phyloP scores from a whole-genome alignment of 257 asterid genomes.

The Galeopsis tetrahit region DNA sequence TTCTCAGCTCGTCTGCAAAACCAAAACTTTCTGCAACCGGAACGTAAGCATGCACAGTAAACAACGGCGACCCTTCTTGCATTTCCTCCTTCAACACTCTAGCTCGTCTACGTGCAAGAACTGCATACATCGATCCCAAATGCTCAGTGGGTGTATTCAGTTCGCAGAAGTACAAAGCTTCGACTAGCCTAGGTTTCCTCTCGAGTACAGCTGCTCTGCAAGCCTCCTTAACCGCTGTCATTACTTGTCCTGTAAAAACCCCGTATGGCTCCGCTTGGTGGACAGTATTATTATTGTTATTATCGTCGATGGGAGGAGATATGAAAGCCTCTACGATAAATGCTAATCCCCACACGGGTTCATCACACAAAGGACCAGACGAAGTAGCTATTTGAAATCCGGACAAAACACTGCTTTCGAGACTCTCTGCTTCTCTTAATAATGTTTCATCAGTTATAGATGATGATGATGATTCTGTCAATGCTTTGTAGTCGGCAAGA shows the following conservation, averaged over 20 bases:
- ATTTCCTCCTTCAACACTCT: conserved; percentile 88
- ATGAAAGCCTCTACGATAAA: conserved; percentile 66
- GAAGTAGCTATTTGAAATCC: conserved; percentile 95
- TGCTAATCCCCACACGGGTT: conserved; percentile 96
- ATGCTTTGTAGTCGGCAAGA: conserved; percentile 28
- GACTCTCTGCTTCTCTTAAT: conserved; percentile 66
- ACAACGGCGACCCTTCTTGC: conserved; percentile 91
- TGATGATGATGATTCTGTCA: conserved; percentile 36
- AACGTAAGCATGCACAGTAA: conserved; percentile 83
- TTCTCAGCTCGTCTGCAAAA: conserved; percentile 87
- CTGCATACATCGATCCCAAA: conserved; percentile 88
- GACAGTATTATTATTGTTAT: conserved; percentile 44
- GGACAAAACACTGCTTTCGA: conserved; percentile 81
- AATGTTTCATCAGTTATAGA: conserved; percentile 43
- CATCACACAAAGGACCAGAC: conserved; percentile 94
- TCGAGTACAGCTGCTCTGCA: conserved; percentile 85
- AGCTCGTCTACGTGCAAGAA: conserved; percentile 82
- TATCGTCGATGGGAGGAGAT: conserved; percentile 51
- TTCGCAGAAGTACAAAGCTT: conserved; percentile 84
- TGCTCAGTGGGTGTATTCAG: conserved; percentile 83
- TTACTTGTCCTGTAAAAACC: conserved; percentile 81
- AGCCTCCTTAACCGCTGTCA: conserved; percentile 88
- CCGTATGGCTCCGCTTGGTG: conserved; percentile 77
- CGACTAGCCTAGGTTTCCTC: conserved; percentile 79
- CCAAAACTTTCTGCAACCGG: conserved; percentile 97